Evolutionary conservation across 2,329 filamentous ascomycete species (phyloP), one percentile per base, ranked within the genome.

Genomic region (Trichoderma citrinoviride): DNA sequence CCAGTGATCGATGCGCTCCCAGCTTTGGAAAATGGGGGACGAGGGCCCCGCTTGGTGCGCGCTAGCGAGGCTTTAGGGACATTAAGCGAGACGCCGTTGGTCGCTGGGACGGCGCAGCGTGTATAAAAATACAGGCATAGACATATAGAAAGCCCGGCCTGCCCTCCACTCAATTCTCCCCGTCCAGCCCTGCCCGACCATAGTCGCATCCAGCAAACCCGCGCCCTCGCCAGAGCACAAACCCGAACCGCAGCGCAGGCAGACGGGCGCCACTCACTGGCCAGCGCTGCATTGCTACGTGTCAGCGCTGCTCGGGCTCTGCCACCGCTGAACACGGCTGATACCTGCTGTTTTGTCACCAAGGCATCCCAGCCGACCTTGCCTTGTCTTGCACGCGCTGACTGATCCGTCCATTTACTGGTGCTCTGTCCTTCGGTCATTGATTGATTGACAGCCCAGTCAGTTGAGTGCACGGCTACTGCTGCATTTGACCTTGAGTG

Each of bases 121-220:
- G 77, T 79, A 79, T 79, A 79, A 79, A 79, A 79, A 77, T 78
- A 77, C 75, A 79, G 74, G 73, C 71, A 75, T 73, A 75, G 75
- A 77, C 77, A 77, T 78, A 79, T 79, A 78, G 76, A 78, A 77
- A 76, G 75, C 74, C 75, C 66, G 74, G 75, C 77, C 75, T 77
- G 77, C 77, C 77, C 77, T 78, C 77, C 77, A 77, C 76, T 75
- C 74, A 73, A 74, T 77, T 77, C 74, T 74, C 71, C 74, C 61
- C 63, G 66, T 64, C 61, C 61, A 66, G 65, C 65, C 65, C 54
- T 64, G 61, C 61, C 61, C 65, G 65, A 55, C 61, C 40, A 44
- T 63, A 54, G 53, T 53, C 64, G 54, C 58, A 60, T 46, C 46
- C 44, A 58, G 53, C 27, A 37, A 37, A 37, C 41, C 61, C 52